Base-by-base conservation (phyloP, 805 yeast species). In the Clavispora phyllophila region DNA sequence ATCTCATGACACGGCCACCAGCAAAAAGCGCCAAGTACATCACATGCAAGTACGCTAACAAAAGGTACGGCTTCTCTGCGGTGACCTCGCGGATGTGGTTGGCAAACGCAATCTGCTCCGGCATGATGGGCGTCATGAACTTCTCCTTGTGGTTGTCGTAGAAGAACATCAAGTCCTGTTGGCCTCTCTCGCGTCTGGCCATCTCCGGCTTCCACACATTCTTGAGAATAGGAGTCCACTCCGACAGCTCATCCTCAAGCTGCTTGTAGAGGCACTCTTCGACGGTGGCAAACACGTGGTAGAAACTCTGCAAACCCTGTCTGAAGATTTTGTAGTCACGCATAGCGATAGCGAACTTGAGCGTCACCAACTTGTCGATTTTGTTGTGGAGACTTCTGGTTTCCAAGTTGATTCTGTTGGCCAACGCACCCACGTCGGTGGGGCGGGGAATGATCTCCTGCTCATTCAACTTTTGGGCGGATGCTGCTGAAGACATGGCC, bases 1-100 rank as follows among this genome's bases (percentile, higher is more conserved):
- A 80, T 46, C 82, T 68, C 78, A 87, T 73, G 26, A 87, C 70
- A 48, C 81, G 72, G 14, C 95, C 95, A 39, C 96, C 96, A 2
- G 95, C 95, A 66, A 87, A 87, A 39, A 87, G 72, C 0, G 93
- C 95, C 56, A 87, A 66, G 63, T 87, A 87, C 79, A 87, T 74
- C 37, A 85, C 93, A 59, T 87, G 96, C 68, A 87, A 78, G 61
- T 87, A 87, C 5, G 95, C 93, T 37, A 87, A 68, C 28, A 87
- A 62, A 17, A 85, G 62, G 51, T 84, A 78, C 7, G 96, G 95
- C 55, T 82, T 81, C 36, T 75, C 80, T 34, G 56, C 57, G 27
- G 84, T 75, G 8, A 71, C 72, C 37, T 64, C 58, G 29, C 68
- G 63, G 43, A 87, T 84, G 57, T 83, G 88, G 29, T 81, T 60